A percentile compares a stretch with the other conserved stretches of the same genome.
phyloP scores from a whole-genome alignment of 495 filamentous ascomycete species.

The Daldinia loculata region DNA sequence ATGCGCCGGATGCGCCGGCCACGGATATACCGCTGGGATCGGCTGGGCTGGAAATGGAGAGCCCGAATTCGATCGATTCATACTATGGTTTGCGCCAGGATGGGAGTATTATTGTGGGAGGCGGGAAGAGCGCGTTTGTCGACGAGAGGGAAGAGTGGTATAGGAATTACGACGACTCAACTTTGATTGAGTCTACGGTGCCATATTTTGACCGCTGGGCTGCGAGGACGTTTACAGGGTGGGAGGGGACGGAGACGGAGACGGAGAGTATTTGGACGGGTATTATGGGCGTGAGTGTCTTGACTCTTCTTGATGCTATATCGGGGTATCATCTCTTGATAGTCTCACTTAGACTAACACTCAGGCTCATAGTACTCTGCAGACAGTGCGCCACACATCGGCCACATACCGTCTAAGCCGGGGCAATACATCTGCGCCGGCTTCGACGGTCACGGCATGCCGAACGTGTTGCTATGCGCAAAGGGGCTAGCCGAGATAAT shows the following conservation, averaged over 20 bases:
- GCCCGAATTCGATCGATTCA: constrained; percentile 26
- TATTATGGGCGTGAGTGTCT: constrained; percentile 49
- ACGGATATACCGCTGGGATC: constrained; percentile 12
- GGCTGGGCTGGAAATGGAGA: constrained; percentile 19
- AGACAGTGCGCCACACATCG: constrained; percentile 57
- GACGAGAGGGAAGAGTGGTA: constrained; percentile 55
- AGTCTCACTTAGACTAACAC: constrained; percentile 30
- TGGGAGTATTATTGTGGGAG: constrained; percentile 63
- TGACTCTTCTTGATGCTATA: neutral
- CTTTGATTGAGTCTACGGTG: constrained; percentile 51
- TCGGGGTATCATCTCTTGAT: neutral
- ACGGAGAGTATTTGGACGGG: constrained; percentile 63
- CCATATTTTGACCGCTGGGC: constrained; percentile 61
- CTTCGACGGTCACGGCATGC: constrained; percentile 62
- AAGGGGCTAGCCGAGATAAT: constrained; percentile 58
- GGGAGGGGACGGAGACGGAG: constrained; percentile 57
- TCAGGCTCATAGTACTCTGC: constrained; percentile 43
- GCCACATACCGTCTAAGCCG: constrained; percentile 53
- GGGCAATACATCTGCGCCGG: constrained; percentile 58
- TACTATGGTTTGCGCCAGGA: constrained; percentile 63
- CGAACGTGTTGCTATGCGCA: constrained; percentile 57
- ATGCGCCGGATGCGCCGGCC: neutral
- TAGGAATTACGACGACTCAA: constrained; percentile 59
- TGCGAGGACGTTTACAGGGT: constrained; percentile 57
- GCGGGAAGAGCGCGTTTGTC: constrained; percentile 51